These are phyloP conservation scores for Candida saitoana DNA, from an alignment of 805 yeast species.

Conservation along the genomic window DNA sequence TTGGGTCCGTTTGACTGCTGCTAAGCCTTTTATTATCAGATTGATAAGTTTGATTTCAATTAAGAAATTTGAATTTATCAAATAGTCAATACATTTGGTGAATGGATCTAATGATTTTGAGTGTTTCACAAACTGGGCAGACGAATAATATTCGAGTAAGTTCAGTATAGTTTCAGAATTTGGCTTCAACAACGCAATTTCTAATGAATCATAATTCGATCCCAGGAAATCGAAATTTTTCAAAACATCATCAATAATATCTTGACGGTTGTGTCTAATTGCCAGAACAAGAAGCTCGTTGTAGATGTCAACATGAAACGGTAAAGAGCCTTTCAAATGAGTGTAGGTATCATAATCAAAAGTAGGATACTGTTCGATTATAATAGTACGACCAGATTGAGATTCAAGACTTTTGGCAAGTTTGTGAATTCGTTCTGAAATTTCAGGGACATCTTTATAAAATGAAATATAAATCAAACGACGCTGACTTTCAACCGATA, in stretches of 20 bases:
- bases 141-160: constrained; percentile 13
- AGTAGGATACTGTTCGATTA: constrained; percentile 5
- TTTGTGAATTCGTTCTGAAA: constrained; percentile 13
- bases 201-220: constrained; percentile 3
- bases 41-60: constrained; percentile 19
- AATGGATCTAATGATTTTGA: constrained; percentile 5
- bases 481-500: constrained; percentile 28
- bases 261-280: constrained; percentile 21
- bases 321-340: constrained; percentile 14
- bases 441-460: constrained; percentile 25
- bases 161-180: constrained; percentile 17
- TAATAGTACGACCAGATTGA: not conserved
- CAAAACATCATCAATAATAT: constrained; percentile 17
- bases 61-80: constrained; percentile 5
- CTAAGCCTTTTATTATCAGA: constrained; percentile 14
- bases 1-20: constrained; percentile 7
- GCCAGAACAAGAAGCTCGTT: constrained; percentile 27
- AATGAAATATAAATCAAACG: constrained; percentile 25
- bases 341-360: constrained; percentile 21
- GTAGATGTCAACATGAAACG: constrained; percentile 14
- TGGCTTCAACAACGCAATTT: constrained; percentile 7
- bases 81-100: constrained; percentile 3
- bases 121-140: not conserved
- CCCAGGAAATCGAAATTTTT: constrained; percentile 7
- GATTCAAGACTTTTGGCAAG: constrained; percentile 6